Conservation (phyloP, 257 asterid species). For the Prunella vulgaris region DNA sequence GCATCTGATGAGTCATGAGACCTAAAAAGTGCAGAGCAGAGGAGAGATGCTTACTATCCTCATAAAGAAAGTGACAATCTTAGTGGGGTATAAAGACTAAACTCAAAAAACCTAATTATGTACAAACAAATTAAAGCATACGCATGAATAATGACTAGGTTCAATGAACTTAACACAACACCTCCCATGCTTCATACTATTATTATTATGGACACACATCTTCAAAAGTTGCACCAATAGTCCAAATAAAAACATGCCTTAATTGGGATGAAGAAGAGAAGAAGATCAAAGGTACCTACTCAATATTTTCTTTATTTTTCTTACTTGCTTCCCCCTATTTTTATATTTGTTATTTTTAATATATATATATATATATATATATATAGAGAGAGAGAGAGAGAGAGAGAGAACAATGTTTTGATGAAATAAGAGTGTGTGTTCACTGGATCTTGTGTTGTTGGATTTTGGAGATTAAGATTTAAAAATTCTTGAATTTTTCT, state of each 20-base stretch:
- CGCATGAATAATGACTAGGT: slow-evolving; percentile 22
- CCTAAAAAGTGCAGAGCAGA: too few relatives aligned
- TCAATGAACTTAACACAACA: slow-evolving; percentile 23
- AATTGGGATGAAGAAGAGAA: slow-evolving; percentile 1
- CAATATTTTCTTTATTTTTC: not conserved
- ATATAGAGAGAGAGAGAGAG: too few relatives aligned
- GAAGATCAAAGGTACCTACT: slow-evolving; percentile 18
- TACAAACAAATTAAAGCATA: not conserved
- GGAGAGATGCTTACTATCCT: too few relatives aligned
- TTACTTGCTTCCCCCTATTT: not conserved
- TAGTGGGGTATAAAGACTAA: slow-evolving; percentile 31
- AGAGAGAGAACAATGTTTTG: not conserved
- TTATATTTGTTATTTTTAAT: not conserved
- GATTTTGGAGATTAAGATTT: not conserved
- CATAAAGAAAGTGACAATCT: slow-evolving; percentile 30
- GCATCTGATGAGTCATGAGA: too few relatives aligned
- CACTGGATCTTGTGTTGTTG: not conserved
- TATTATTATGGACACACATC: slow-evolving; percentile 9
- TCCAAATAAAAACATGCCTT: slow-evolving; percentile 18
- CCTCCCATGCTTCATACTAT: slow-evolving; percentile 9
- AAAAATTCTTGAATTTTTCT: not conserved
- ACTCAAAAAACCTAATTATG: not conserved
- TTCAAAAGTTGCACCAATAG: slow-evolving; percentile 6
- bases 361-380: too few relatives aligned
- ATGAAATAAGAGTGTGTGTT: too few relatives aligned